Percentiles rank a stretch among this genome's conserved stretches.
These are phyloP conservation scores for Pouteria glomerata DNA, from an alignment of 148 eudicot species.

Conservation along the genomic window DNA sequence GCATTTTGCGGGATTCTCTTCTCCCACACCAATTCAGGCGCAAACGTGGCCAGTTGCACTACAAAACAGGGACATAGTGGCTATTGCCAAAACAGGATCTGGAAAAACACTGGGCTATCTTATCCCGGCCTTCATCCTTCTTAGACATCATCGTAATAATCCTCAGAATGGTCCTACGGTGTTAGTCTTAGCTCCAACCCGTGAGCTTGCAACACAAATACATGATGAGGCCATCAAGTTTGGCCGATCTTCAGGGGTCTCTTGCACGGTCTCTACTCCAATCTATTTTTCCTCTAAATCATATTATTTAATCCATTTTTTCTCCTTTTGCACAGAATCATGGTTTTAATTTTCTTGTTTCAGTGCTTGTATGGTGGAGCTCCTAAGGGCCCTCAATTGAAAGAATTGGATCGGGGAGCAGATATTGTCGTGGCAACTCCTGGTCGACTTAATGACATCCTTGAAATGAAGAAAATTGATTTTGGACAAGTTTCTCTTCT, in stretches of 20 bases:
- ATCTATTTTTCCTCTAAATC: background rate
- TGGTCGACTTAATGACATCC: slow-evolving; percentile 97
- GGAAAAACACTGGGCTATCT: slow-evolving; percentile 97
- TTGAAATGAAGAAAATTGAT: slow-evolving; percentile 78
- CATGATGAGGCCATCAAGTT: slow-evolving; percentile 86
- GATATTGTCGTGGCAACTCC: slow-evolving; percentile 99
- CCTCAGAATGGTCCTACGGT: slow-evolving; percentile 86
- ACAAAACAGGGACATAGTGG: slow-evolving; percentile 86
- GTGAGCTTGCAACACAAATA: slow-evolving; percentile 97
- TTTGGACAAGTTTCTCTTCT: slow-evolving; percentile 87
- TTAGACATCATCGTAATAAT: slow-evolving; percentile 62
- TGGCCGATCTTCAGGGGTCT: slow-evolving; percentile 78
- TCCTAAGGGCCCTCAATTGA: slow-evolving; percentile 79
- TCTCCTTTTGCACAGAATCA: background rate
- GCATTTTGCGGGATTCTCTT: slow-evolving; percentile 73
- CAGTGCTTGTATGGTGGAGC: slow-evolving; percentile 98
- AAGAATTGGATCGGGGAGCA: slow-evolving; percentile 82
- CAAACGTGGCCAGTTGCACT: slow-evolving; percentile 99
- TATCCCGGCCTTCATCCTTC: slow-evolving; percentile 88
- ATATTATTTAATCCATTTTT: too few relatives aligned
- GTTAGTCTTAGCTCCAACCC: slow-evolving; percentile 87
- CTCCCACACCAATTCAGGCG: slow-evolving; percentile 98
- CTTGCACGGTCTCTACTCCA: slow-evolving; percentile 61
- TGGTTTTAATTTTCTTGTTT: slow-evolving; percentile 10
- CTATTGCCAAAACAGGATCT: slow-evolving; percentile 98